phyloP scores from a whole-genome alignment of 208 protist genomes.

The Leishmania amazonensis region DNA sequence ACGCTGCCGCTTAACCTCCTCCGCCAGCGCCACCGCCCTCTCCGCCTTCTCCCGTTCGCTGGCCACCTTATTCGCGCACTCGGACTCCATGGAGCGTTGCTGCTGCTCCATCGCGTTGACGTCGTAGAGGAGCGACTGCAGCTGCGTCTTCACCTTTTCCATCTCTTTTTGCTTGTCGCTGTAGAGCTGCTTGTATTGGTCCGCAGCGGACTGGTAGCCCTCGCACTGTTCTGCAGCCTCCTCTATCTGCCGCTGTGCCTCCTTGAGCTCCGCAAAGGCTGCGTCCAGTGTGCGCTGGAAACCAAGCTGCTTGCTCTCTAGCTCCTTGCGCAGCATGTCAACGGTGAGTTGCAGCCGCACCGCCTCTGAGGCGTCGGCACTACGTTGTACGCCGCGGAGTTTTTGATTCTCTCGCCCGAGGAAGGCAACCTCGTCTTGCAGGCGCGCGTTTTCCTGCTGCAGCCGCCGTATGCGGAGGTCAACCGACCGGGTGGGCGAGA shows the following conservation, averaged over 20 bases:
- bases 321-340: slow-evolving; percentile 48
- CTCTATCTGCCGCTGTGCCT: slow-evolving; percentile 22
- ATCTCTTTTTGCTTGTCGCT: slow-evolving; percentile 48
- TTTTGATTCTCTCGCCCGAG: slow-evolving; percentile 52
- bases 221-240: slow-evolving; percentile 44
- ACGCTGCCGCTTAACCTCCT: slow-evolving; percentile 55
- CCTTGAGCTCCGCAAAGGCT: slow-evolving; percentile 18
- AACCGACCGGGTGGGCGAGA: slow-evolving; percentile 4
- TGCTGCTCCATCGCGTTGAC: slow-evolving; percentile 39
- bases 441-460: slow-evolving; percentile 47
- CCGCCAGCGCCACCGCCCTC: slow-evolving; percentile 21
- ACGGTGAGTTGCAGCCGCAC: slow-evolving; percentile 42
- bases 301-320: slow-evolving; percentile 38
- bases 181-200: slow-evolving; percentile 57
- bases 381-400: slow-evolving; percentile 33
- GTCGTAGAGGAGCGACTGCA: slow-evolving; percentile 38
- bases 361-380: slow-evolving; percentile 36
- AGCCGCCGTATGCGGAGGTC: slow-evolving; percentile 42
- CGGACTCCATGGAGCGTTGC: slow-evolving; percentile 32
- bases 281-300: slow-evolving; percentile 27
- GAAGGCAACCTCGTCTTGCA: slow-evolving; percentile 56
- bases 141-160: slow-evolving; percentile 36
- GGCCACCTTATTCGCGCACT: slow-evolving; percentile 28
- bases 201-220: slow-evolving; percentile 40
- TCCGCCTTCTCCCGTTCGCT: slow-evolving; percentile 41